phyloP scores from a whole-genome alignment of 2,329 filamentous ascomycete genomes.

The Bisporella sp. region DNA sequence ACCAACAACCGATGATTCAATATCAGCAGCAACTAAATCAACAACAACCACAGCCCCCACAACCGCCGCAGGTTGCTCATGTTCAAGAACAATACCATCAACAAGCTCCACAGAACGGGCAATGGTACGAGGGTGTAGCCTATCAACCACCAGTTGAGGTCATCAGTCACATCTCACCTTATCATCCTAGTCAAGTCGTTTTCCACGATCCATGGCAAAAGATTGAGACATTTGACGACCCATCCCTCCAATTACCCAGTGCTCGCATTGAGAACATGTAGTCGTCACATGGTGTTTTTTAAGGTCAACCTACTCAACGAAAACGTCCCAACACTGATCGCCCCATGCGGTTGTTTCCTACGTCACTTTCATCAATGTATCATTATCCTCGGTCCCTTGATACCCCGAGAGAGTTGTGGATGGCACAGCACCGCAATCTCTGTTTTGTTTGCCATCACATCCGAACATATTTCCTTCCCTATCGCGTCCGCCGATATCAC shows the following conservation, averaged over 20 bases:
- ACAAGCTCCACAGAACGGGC: constrained; percentile 37
- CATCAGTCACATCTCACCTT: constrained; percentile 44
- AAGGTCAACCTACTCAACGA: too few species aligned
- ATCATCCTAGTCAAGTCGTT: constrained; percentile 38
- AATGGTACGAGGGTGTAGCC: constrained; percentile 44
- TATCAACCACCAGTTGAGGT: constrained; percentile 54
- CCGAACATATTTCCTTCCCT: too few species aligned
- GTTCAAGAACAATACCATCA: constrained; percentile 33
- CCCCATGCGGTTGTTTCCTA: too few species aligned
- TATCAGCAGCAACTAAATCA: constrained; percentile 23
- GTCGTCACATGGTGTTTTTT: constrained; percentile 9
- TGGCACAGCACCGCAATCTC: too few species aligned
- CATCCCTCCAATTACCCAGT: constrained; percentile 52
- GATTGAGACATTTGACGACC: constrained; percentile 49
- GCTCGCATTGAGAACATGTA: constrained; percentile 50
- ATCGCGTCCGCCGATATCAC: too few species aligned
- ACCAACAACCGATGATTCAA: constrained; percentile 34
- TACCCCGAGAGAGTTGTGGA: too few species aligned
- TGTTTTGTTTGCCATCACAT: too few species aligned
- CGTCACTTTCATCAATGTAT: too few species aligned
- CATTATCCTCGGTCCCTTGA: too few species aligned
- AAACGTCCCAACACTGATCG: too few species aligned
- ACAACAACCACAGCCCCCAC: constrained; percentile 21
- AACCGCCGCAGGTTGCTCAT: constrained; percentile 26
- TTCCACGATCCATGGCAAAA: constrained; percentile 48